A percentile compares a stretch with the other conserved stretches of the same genome.
phyloP scores from a whole-genome alignment of 2,329 filamentous ascomycete genomes.

The Hypocreales sp. region DNA sequence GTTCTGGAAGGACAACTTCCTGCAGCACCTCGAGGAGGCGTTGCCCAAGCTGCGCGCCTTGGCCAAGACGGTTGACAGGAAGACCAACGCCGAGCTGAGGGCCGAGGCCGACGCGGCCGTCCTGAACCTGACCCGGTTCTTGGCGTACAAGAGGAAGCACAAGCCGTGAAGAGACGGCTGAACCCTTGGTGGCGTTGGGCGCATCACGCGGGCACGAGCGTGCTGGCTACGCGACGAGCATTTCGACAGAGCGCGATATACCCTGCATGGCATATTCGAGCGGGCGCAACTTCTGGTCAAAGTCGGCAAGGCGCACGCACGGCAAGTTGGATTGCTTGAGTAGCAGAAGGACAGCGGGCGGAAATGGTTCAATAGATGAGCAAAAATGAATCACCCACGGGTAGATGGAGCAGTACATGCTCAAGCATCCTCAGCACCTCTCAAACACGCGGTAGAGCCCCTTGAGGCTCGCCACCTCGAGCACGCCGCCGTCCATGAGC shows the following conservation, averaged over 20 bases:
- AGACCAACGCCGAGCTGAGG: slow-evolving; percentile 38
- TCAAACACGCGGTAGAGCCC: slow-evolving; percentile 92
- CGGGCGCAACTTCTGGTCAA: no score
- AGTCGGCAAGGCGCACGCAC: no score
- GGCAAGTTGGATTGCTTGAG: no score
- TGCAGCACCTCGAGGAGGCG: slow-evolving; percentile 39
- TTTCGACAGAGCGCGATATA: no score
- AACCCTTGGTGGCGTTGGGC: no score
- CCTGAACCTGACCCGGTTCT: slow-evolving; percentile 44
- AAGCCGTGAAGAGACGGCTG: slow-evolving; percentile 12
- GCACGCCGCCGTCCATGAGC: slow-evolving; percentile 56
- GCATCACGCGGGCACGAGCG: no score
- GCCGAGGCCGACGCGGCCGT: slow-evolving; percentile 43
- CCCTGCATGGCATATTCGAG: no score
- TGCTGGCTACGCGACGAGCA: no score
- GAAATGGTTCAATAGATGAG: no score
- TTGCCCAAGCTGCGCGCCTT: slow-evolving; percentile 38
- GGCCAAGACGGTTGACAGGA: slow-evolving; percentile 47
- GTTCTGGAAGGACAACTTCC: slow-evolving; percentile 47
- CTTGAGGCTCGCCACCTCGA: slow-evolving; percentile 86
- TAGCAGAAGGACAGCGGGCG: no score
- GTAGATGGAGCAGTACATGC: no score
- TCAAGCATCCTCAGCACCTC: slow-evolving; percentile 57
- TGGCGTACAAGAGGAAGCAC: slow-evolving; percentile 49
- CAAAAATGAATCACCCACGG: no score